Evolutionary conservation across 75 land plant species (phyloP).

Genomic region (Pinus taeda): DNA sequence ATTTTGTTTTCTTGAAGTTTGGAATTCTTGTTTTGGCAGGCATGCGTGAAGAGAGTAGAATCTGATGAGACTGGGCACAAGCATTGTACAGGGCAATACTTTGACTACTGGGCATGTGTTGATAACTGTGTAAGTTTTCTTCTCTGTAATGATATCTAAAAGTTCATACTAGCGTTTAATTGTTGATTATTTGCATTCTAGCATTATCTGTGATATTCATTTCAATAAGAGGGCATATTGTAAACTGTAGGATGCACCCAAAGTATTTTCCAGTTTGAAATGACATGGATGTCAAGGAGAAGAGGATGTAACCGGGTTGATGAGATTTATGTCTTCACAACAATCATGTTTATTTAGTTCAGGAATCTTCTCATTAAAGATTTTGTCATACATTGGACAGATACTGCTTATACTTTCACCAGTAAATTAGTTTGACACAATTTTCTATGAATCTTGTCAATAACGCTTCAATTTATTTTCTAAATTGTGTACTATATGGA

Average conservation of each 20-base stretch:
- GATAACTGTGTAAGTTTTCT: constrained; percentile 50
- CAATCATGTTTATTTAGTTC: background rate
- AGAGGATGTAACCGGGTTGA: background rate
- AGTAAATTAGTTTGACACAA: no score
- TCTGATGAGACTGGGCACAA: constrained; percentile 43
- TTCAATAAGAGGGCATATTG: background rate
- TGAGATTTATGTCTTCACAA: background rate
- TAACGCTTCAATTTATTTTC: background rate
- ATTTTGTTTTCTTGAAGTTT: background rate
- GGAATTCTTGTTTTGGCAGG: constrained; percentile 17
- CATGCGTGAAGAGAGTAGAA: constrained; percentile 39
- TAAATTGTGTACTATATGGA: background rate
- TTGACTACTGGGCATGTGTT: constrained; percentile 54
- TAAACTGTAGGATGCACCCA: constrained; percentile 1
- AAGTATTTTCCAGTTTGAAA: constrained; percentile 5
- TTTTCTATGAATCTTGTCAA: background rate
- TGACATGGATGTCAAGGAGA: background rate
- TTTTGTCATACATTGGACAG: background rate
- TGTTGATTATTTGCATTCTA: background rate
- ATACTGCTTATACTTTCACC: no score
- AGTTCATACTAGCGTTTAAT: background rate
- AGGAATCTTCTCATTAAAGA: background rate
- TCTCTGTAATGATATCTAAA: background rate
- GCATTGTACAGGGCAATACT: constrained; percentile 60
- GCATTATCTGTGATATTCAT: background rate